Conservation (phyloP, 768 basidiomycete genomes). For the Termitomyces sp. region DNA sequence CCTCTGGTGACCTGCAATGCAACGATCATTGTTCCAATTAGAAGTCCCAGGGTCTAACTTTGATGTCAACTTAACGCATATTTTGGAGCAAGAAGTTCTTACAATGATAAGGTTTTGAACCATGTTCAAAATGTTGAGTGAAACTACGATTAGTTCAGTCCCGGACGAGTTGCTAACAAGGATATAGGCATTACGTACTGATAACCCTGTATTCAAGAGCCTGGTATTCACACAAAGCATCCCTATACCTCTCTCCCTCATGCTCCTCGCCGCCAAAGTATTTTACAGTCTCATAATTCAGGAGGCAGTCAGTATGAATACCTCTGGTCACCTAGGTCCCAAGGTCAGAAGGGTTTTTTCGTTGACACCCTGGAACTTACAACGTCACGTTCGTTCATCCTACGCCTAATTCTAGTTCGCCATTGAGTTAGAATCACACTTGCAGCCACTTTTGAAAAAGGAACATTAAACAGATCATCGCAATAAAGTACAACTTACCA, state of each 20-base stretch:
- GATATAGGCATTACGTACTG: conserved; percentile 33
- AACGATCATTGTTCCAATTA: conserved; percentile 78
- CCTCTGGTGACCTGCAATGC: conserved; percentile 59
- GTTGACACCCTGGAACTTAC: conserved; percentile 28
- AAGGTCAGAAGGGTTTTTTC: background rate
- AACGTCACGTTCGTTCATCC: conserved; percentile 81
- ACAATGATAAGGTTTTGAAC: conserved; percentile 81
- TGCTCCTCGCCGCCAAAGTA: conserved; percentile 85
- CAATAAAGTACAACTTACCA: conserved; percentile 32
- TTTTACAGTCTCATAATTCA: conserved; percentile 84
- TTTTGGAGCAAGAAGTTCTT: conserved; percentile 17
- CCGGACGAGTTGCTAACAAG: background rate
- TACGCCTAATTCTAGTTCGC: conserved; percentile 66
- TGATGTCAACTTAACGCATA: background rate
- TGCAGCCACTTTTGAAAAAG: conserved; percentile 29
- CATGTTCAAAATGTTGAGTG: conserved; percentile 70
- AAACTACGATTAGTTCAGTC: conserved; percentile 32
- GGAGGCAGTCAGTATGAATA: conserved; percentile 75
- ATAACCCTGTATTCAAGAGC: conserved; percentile 68
- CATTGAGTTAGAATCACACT: conserved; percentile 59
- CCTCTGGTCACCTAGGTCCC: conserved; percentile 60
- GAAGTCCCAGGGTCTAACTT: conserved; percentile 64
- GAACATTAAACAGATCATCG: conserved; percentile 1
- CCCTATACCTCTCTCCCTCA: conserved; percentile 64
- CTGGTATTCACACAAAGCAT: conserved; percentile 73